Evolutionary conservation across 768 basidiomycete species (phyloP), one percentile per base, ranked within the genome.

Genomic region (Pisolithus sp.): DNA sequence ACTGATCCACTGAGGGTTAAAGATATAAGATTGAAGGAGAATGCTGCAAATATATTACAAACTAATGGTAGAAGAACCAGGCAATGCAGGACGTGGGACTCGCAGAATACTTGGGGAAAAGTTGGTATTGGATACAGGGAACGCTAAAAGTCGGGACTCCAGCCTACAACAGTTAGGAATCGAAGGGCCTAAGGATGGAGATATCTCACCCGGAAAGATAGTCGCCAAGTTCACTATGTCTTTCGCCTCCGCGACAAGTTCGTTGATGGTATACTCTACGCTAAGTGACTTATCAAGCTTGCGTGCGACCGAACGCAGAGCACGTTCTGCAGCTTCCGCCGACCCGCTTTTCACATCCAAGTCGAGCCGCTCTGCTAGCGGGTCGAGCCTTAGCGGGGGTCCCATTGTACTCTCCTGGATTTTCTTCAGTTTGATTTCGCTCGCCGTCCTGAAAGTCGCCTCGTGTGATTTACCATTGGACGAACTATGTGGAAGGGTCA

Each of bases 241-340:
- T 21, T 84, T 90, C 36, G 95, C 95, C 62, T 89, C 83, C 18
- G 89, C 83, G 53, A 98, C 85, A 38, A 98, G 79, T 65, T 91
- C 86, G 71, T 95, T 96, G 54, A 99, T 91, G 5, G 86, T 89
- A 59, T 90, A 93, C 65, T 95, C 89, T 23, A 95, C 89, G 61
- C 91, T 94, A 55, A 97, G 74, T 4, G 81, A 76, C 62, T 84
- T 85, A 63, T 90, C 83, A 39, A 99, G 75, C 68, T 98, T 98
- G 49, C 81, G 76, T 10, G 81, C 74, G 36, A 98, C 93, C 31
- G 82, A 79, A 34, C 72, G 80, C 56, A 99, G 71, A 0, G 94
- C 93, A 31, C 93, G 83, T 66, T 95, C 93, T 2, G 95, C 95
- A 13, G 87, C 84, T 63, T 96, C 92, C 52, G 89, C 86, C 0